phyloP scores from a whole-genome alignment of 1,284 basidiomycete genomes.

The Malassezia yamatoensis region DNA sequence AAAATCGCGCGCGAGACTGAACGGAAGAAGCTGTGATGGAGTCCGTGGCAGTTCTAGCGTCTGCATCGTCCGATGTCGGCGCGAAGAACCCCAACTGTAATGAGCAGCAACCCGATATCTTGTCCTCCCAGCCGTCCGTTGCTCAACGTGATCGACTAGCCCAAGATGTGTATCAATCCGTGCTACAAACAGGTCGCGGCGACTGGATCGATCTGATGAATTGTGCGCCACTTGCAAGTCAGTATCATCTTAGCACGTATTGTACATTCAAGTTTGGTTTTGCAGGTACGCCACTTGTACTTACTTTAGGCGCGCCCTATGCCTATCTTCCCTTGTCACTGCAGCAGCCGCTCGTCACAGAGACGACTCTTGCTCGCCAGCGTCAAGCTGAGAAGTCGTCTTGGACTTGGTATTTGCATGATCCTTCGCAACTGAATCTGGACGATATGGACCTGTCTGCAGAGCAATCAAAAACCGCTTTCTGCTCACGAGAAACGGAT shows the following conservation, averaged over 20 bases:
- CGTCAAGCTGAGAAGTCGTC: constrained; percentile 23
- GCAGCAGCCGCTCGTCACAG: constrained; percentile 31
- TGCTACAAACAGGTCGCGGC: constrained; percentile 21
- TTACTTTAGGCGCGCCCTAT: constrained; percentile 29
- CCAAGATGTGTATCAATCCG: constrained; percentile 23
- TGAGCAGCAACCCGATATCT: neutral
- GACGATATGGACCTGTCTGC: neutral
- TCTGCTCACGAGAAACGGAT: no score
- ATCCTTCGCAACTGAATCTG: neutral
- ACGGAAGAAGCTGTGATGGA: neutral
- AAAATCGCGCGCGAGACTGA: neutral
- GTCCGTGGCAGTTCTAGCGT: neutral
- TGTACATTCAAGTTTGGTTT: constrained; percentile 37
- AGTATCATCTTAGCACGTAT: constrained; percentile 42
- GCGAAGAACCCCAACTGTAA: neutral
- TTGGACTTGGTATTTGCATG: constrained; percentile 17
- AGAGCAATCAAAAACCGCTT: neutral
- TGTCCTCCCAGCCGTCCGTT: no score
- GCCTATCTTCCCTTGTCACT: constrained; percentile 41
- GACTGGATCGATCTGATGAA: constrained; percentile 41
- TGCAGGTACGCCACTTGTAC: constrained; percentile 7
- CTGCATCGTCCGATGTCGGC: neutral
- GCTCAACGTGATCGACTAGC: constrained; percentile 27
- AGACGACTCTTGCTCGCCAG: constrained; percentile 26
- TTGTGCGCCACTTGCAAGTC: constrained; percentile 35